phyloP scores from a whole-genome alignment of 2,329 filamentous ascomycete genomes.

The Dactylellina leptospora region DNA sequence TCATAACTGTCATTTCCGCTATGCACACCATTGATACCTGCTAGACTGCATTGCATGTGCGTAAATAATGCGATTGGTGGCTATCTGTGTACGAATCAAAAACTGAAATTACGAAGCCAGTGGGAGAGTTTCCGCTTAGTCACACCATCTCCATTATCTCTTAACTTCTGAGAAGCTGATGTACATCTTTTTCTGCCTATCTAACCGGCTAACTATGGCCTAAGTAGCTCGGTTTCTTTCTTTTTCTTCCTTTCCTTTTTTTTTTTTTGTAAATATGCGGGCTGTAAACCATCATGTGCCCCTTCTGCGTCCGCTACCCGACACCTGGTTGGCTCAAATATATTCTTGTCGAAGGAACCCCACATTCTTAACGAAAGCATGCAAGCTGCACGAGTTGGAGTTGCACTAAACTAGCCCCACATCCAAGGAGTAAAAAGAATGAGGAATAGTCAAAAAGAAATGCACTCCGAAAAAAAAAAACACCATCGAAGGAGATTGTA shows the following conservation, averaged over 20 bases:
- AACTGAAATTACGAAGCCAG: too few relatives aligned
- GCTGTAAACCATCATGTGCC: slow-evolving; percentile 41
- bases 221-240: not conserved
- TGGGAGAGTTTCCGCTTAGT: not conserved
- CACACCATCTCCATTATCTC: too few relatives aligned
- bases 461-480: slow-evolving; percentile 6
- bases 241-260: not conserved
- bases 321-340: slow-evolving; percentile 35
- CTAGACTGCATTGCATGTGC: not conserved
- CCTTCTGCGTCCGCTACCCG: slow-evolving; percentile 29
- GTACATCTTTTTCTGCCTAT: too few relatives aligned
- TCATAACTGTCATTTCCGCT: slow-evolving; percentile 26
- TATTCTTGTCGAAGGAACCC: slow-evolving; percentile 16
- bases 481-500: slow-evolving; percentile 4
- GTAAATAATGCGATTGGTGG: too few relatives aligned
- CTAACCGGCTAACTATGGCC: too few relatives aligned
- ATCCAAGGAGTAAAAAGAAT: not conserved
- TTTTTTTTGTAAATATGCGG: slow-evolving; percentile 28
- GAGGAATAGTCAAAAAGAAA: not conserved
- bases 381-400: slow-evolving; percentile 34
- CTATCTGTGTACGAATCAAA: too few relatives aligned
- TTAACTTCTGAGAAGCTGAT: too few relatives aligned
- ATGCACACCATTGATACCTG: not conserved
- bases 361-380: slow-evolving; percentile 26
- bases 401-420: slow-evolving; percentile 5